Base-by-base conservation (phyloP, 495 filamentous ascomycete genomes). In the Xylaria curta region DNA sequence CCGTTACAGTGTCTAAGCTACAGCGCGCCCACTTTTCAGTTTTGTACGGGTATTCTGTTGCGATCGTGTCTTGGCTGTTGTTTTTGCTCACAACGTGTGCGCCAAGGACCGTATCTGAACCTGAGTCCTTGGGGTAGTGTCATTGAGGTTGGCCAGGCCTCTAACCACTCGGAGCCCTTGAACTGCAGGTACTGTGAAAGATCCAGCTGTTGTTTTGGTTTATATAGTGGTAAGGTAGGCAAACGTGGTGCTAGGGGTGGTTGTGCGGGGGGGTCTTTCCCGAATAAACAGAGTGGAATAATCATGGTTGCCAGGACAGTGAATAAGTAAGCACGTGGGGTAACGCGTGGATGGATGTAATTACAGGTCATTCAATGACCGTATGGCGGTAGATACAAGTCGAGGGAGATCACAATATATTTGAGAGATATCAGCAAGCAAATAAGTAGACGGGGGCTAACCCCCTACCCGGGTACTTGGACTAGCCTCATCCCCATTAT, bases 91-190 rank as follows among this genome's bases (percentile, higher is more conserved):
- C 28, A 36, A 36, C 33, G n/a, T 60, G 38, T 60, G 33, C 58
- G 58, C 58, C 58, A 60, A 38, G 58, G 58, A 38, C 58, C 58
- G 58, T 36, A 60, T 60, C 58, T 60, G 58, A 60, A 60, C 58
- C 58, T 40, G 58, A 60, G 58, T 6, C 58, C 58, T 60, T 38
- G 12, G 33, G 5, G 38, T 28, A 9, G 56, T 60, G 12, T 60
- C 0, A 60, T 60, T 60, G 31, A 38, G 31, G 33, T 10, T 59
- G 31, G 1, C 1, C 58, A 9, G 9, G 17, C 33, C 58, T 60
- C 56, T 60, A 60, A 60, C 58, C 58, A 19, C 15, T 8, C 21
- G 58, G 58, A n/a, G n/a, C n/a, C n/a, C n/a, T n/a, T n/a, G n/a
- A 60, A 19, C 58, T 38, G 9, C 31, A 40, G 58, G 58, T 60